Percentiles rank a stretch among this genome's conserved stretches.
Conservation (phyloP, 441 rosid species). For the Jatropha podagrica region DNA sequence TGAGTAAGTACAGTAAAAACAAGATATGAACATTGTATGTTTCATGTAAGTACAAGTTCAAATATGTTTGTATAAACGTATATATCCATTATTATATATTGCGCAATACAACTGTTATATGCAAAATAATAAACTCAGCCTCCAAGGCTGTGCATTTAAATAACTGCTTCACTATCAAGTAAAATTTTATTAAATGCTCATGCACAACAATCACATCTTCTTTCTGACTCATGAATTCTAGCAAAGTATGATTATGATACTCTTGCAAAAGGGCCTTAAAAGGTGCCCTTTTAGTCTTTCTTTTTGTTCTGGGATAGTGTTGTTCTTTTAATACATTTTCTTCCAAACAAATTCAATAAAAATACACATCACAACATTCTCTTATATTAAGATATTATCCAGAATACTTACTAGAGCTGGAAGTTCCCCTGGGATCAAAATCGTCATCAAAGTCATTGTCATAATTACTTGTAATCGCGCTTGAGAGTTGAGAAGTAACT, state of each 20-base stretch:
- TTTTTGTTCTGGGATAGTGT: no score
- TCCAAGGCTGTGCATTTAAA: no score
- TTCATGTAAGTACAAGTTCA: neutral
- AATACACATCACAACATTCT: neutral
- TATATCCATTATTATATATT: neutral
- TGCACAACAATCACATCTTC: no score
- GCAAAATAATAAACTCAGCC: no score
- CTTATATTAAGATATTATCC: neutral
- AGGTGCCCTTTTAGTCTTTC: no score
- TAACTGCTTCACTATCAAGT: no score
- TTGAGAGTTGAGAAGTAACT: conserved; percentile 39
- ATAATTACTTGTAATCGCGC: conserved; percentile 42
- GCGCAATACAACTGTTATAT: no score
- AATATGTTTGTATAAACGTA: neutral
- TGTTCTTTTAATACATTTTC: no score
- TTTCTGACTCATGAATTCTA: no score
- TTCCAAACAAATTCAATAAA: neutral
- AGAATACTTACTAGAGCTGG: conserved; percentile 61
- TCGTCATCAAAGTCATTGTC: conserved; percentile 88
- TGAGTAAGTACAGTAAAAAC: neutral
- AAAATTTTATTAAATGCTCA: no score
- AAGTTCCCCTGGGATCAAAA: conserved; percentile 95
- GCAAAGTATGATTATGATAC: no score
- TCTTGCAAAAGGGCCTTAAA: no score
- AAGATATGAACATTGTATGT: neutral